These are phyloP conservation scores for Cordyceps pruinosa DNA, from an alignment of 2,329 filamentous ascomycete genomes.

Conservation along the genomic window DNA sequence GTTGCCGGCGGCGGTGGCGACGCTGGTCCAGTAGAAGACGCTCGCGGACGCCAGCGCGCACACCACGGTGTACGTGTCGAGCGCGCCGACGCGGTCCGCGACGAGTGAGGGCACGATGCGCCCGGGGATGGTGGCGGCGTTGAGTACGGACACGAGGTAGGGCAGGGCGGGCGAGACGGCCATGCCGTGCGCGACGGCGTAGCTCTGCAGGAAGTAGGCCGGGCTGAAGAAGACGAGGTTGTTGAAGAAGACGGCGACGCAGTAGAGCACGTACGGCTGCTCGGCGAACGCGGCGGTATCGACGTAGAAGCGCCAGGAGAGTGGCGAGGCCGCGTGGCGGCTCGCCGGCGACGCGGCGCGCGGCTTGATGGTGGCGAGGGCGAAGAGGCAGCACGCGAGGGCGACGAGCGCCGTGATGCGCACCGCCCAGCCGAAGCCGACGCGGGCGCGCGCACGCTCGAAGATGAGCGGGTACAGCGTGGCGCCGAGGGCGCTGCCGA, in stretches of 20 bases:
- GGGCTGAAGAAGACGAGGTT: slow-evolving; percentile 32
- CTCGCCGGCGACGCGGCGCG: background rate
- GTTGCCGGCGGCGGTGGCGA: slow-evolving; percentile 28
- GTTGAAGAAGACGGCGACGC: slow-evolving; percentile 26
- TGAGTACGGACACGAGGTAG: slow-evolving; percentile 46
- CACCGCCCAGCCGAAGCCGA: slow-evolving; percentile 31
- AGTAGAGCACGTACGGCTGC: slow-evolving; percentile 25
- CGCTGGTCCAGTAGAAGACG: slow-evolving; percentile 36
- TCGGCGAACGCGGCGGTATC: slow-evolving; percentile 25
- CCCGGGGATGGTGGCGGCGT: slow-evolving; percentile 42
- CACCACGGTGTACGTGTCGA: slow-evolving; percentile 33
- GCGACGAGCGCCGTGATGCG: slow-evolving; percentile 30
- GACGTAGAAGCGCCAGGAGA: slow-evolving; percentile 19
- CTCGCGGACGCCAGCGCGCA: slow-evolving; percentile 27
- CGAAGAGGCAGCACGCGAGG: slow-evolving; percentile 24
- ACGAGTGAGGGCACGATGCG: slow-evolving; percentile 40
- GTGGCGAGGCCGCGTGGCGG: background rate
- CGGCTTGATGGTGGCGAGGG: slow-evolving; percentile 23
- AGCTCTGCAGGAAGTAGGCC: slow-evolving; percentile 40
- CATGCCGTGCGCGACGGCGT: slow-evolving; percentile 30
- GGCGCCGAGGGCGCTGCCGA: slow-evolving; percentile 34
- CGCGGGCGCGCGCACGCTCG: slow-evolving; percentile 20
- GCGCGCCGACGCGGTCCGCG: slow-evolving; percentile 31
- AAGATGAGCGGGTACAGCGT: slow-evolving; percentile 33
- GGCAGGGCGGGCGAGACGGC: slow-evolving; percentile 27